Evolutionary conservation across 2,329 filamentous ascomycete genomes (phyloP), one percentile per base, ranked within the genome.

Genomic region (Hortaea sp.): DNA sequence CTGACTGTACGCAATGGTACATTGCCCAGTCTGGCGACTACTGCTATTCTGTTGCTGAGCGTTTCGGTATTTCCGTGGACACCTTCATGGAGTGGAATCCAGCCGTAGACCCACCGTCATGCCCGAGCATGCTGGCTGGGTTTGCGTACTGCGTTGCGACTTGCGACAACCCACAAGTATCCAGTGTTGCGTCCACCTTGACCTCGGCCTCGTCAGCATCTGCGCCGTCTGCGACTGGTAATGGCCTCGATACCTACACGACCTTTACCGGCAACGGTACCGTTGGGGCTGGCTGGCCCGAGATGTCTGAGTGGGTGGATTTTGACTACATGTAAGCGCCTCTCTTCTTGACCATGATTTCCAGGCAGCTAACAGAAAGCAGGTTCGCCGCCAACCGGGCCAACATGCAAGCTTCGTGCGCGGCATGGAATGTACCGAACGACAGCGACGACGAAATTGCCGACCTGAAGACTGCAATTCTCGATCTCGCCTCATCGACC

Each of bases 401-500:
- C 11, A 57, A 58, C 41, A 66, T 72, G 45, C 52, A 50, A 10
- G 47, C 46, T 32, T 69, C 67, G 28, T 72, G 69, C 60, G 48
- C 58, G 11, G 57, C 65, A 46, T 62, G 60, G 47, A 54, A 53
- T 45, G 55, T 57, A 6, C 42, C 58, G 27, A 63, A 70, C 57
- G 67, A 70, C 56, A 60, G 56, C 34, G 58, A 63, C 42, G 50
- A 61, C 5, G 70, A 73, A 54, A 67, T 55, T 35, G 52, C 55
- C 12, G 58, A 64, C 38, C 57, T 73, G 47, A 65, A 67, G 48
- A 54, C 57, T 30, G 65, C 64, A 30, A 67, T 73, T 51, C 46
- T 60, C 29, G 42, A 52, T 39, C 50, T 66, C 27, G 59, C 64
- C 38, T 50, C 48, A 5, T 45, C 54, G 5, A 60, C 63, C 10